Evolutionary conservation across 164 flowering plant species (phyloP), one percentile per base, ranked within the genome.

Genomic region (Magnolia changhungtana): DNA sequence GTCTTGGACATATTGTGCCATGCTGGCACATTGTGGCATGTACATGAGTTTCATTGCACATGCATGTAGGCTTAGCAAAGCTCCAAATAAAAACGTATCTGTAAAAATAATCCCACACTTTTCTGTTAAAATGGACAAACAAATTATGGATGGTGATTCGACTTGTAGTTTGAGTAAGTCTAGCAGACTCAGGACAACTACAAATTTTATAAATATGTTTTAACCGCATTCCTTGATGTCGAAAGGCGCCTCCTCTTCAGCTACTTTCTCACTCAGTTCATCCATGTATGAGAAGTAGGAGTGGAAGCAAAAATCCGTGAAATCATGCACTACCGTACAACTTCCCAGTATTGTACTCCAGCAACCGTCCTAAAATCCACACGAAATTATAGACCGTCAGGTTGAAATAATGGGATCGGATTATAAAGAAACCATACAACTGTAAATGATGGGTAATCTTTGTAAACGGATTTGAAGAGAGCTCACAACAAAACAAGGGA

Each of bases 251-350:
- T 90, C 89, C 74, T 85, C 89, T 0, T 80, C 83, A 23, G 79
- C 84, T 31, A 88, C 71, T 50, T 80, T 81, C 76, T 91, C 93
- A 77, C 84, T 81, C 69, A 96, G 81, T 64, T 94, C 99, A 83
- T 96, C 97, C 96, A 94, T 94, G 83, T 76, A 89, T 72, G 97
- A 94, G 84, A 94, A 94, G 84, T 92, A 96, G 21, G 98, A 94
- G 78, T 94, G 94, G 82, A 92, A 96, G 84, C 95, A 94, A 78
- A 96, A 87, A 79, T 96, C 98, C 0, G 90, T 88, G 78, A 96
- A 86, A 74, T 96, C 99, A 50, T 81, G 82, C 55, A 96, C 99
- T 16, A 81, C 88, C 0, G 90, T 91, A 82, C 90, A 94, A 81
- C 96, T 86, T 68, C 87, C 92, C 77, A 84, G 45, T n/a, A n/a